phyloP scores from a whole-genome alignment of 2,329 filamentous ascomycete species.

The Emergomyces africanus region DNA sequence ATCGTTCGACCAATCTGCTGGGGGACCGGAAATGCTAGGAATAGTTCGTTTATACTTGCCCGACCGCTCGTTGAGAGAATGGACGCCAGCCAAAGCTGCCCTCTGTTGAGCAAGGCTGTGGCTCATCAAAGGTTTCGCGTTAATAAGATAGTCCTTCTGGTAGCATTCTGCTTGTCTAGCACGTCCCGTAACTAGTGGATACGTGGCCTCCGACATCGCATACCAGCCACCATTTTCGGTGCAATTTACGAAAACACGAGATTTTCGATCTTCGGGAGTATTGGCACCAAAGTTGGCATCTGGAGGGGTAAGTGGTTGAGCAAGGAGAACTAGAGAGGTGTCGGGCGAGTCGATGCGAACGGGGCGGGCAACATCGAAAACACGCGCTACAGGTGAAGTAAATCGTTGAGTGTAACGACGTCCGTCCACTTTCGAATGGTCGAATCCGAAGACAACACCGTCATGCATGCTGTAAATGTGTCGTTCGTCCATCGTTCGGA shows the following conservation, averaged over 20 bases:
- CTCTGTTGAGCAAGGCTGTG: constrained; percentile 37
- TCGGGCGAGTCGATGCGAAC: constrained; percentile 53
- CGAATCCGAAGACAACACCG: constrained; percentile 69
- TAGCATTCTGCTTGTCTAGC: constrained; percentile 47
- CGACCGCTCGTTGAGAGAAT: constrained; percentile 45
- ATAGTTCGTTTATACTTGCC: constrained; percentile 23
- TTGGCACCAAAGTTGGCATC: constrained; percentile 27
- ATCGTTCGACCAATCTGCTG: constrained; percentile 23
- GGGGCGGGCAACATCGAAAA: constrained; percentile 77
- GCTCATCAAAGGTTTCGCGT: constrained; percentile 26
- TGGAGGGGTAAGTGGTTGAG: constrained; percentile 62
- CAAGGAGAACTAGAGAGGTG: constrained; percentile 67
- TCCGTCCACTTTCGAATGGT: constrained; percentile 45
- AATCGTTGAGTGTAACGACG: constrained; percentile 57
- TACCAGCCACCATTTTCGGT: constrained; percentile 87
- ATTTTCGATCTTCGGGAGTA: constrained; percentile 39
- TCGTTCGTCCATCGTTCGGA: constrained; percentile 64
- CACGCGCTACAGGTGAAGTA: constrained; percentile 65
- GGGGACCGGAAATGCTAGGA: constrained; percentile 33
- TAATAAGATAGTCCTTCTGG: constrained; percentile 35
- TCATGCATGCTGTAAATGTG: constrained; percentile 84
- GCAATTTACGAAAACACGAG: constrained; percentile 72
- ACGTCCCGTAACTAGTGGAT: constrained; percentile 70
- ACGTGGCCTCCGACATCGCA: constrained; percentile 73
- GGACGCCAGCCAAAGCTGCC: constrained; percentile 57